Base-by-base conservation (phyloP, 129 eudicot species). In the Erigeron canadensis region DNA sequence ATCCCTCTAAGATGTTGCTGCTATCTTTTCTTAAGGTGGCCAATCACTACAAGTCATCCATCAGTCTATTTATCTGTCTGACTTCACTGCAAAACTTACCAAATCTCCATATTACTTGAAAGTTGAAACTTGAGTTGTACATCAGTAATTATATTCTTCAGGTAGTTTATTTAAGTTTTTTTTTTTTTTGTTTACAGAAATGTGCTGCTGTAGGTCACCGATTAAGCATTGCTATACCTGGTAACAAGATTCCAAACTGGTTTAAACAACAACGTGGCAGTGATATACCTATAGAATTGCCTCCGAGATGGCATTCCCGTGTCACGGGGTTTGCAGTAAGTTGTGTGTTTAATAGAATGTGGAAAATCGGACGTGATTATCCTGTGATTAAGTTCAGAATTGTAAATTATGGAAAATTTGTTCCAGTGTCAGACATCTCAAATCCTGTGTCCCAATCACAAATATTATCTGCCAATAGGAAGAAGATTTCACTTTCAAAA, bases 241-340 rank as follows among this genome's bases (percentile, higher is more conserved):
- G 73, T 15, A 23, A 12, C 13, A 65, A 18, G 7, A 48, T 50
- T 15, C 73, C 73, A 48, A 68, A 28, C n/a, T 68, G 73, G 61
- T 68, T 68, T 28, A 34, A 23, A 47, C 60, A 68, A 48, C 23
- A 48, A 48, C 8, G 10, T 68, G 73, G 73, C 15, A 0, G 17
- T 45, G 34, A 3, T 5, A 48, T 50, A 23, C 2, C n/a, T 47
- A 47, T 68, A n/a, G 48, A 67, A 43, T 23, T 67, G 37, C 45
- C 42, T 15, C 15, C 43, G 13, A 67, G 48, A 34, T 67, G 60
- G 43, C 44, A 67, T 5, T 6, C 59, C 45, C 7, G 48, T 28
- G 50, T 68, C 62, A 23, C 4, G 12, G 73, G 73, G 60, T 23
- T 68, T 34, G 61, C 46, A 0, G 15, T 46, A 67, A 44, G 57